Evolutionary conservation across 805 yeast genomes (phyloP).

Genomic region (Zygotorulaspora florentina): DNA sequence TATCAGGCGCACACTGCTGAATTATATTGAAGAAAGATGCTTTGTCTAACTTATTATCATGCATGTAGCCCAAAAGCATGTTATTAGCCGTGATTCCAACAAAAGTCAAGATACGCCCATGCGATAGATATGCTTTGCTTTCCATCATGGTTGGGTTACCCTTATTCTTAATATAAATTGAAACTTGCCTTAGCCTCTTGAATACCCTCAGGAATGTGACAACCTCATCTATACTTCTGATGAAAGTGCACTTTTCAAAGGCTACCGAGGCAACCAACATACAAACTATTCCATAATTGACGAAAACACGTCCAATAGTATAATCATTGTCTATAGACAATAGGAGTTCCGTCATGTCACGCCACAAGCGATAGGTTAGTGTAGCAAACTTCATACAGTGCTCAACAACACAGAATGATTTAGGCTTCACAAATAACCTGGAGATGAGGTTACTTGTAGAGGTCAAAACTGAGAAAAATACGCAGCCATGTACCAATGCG

Average conservation of each 20-base stretch:
- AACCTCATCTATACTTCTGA: slow-evolving; percentile 12
- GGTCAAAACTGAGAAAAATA: slow-evolving; percentile 12
- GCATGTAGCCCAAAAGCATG: slow-evolving; percentile 14
- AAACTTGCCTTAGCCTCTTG: slow-evolving; percentile 11
- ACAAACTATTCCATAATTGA: slow-evolving; percentile 11
- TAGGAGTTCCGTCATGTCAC: slow-evolving; percentile 11
- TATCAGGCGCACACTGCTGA: slow-evolving; percentile 60
- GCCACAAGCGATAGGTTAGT: slow-evolving; percentile 14
- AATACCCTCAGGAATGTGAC: slow-evolving; percentile 12
- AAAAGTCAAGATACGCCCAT: slow-evolving; percentile 17
- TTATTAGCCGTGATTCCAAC: slow-evolving; percentile 19
- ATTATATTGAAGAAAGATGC: slow-evolving; percentile 60
- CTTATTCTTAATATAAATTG: slow-evolving; percentile 9
- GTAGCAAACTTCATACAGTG: slow-evolving; percentile 3
- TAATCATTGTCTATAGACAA: slow-evolving; percentile 16
- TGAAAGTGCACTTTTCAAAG: slow-evolving; percentile 7
- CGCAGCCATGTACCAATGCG: slow-evolving; percentile 17
- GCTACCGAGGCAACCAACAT: slow-evolving; percentile 12
- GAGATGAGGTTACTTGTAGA: slow-evolving; percentile 22
- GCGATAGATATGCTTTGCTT: slow-evolving; percentile 18
- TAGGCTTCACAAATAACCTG: slow-evolving; percentile 17
- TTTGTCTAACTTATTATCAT: slow-evolving; percentile 40
- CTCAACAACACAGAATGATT: slow-evolving; percentile 6
- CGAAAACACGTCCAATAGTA: slow-evolving; percentile 17
- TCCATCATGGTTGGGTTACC: slow-evolving; percentile 12